These are phyloP conservation scores for Brassica incana DNA, from an alignment of 345 rosid species.

Conservation along the genomic window DNA sequence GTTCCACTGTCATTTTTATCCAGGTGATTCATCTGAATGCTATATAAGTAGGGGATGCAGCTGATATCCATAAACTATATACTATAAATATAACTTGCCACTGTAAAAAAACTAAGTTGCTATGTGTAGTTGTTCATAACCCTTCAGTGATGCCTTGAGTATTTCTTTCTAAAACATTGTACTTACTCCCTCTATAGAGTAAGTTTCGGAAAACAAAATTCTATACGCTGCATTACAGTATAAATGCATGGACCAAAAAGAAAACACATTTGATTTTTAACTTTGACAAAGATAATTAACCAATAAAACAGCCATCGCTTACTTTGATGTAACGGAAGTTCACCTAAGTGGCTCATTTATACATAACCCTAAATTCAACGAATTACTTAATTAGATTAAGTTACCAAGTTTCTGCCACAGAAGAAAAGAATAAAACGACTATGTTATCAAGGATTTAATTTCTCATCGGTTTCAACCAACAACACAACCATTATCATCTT, in stretches of 20 bases:
- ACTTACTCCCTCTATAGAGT: neutral
- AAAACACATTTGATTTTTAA: neutral
- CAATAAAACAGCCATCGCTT: neutral
- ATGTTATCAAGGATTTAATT: neutral
- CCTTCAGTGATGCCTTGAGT: neutral
- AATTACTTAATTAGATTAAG: neutral
- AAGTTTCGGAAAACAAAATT: neutral
- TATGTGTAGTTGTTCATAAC: neutral
- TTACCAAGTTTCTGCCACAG: neutral
- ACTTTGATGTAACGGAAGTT: conserved; percentile 11
- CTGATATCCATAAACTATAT: neutral
- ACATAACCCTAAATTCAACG: neutral
- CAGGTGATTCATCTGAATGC: too few relatives aligned
- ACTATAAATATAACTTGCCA: neutral
- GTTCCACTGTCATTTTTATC: too few relatives aligned
- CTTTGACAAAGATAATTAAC: conserved; percentile 1
- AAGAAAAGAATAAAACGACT: neutral
- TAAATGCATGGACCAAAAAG: neutral
- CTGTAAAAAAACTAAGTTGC: neutral
- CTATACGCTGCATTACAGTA: neutral
- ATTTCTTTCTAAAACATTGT: neutral
- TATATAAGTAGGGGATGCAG: neutral
- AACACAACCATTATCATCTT: neutral
- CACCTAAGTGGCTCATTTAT: neutral
- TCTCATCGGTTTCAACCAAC: neutral